phyloP scores from a whole-genome alignment of 1,139 yeast species.

The Diutina ranongensis region DNA sequence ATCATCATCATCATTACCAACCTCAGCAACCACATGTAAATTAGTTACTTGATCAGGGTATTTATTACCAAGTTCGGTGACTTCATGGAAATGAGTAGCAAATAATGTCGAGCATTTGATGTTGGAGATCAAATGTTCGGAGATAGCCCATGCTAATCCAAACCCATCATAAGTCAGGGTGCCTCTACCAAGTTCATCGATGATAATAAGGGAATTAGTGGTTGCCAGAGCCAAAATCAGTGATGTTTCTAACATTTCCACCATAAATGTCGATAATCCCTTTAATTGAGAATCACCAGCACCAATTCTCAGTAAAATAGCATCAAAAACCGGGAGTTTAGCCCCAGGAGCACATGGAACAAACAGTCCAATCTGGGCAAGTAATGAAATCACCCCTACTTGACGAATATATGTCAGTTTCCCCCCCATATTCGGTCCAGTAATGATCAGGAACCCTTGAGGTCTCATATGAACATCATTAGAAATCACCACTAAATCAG shows the following conservation, averaged over 20 bases:
- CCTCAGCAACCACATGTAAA: conserved; percentile 89
- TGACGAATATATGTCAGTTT: conserved; percentile 92
- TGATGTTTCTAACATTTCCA: conserved; percentile 94
- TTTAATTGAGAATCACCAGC: conserved; percentile 96
- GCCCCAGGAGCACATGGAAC: conserved; percentile 51
- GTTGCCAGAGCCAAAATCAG: conserved; percentile 84
- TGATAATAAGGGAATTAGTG: conserved; percentile 70
- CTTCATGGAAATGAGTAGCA: conserved; percentile 96
- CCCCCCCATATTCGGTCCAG: conserved; percentile 99
- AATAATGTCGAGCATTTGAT: conserved; percentile 73
- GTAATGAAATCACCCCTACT: conserved; percentile 74
- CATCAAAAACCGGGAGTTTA: conserved; percentile 75
- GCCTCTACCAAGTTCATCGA: conserved; percentile 94
- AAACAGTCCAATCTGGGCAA: conserved; percentile 91
- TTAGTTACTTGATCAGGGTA: conserved; percentile 53
- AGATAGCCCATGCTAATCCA: conserved; percentile 94
- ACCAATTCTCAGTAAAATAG: conserved; percentile 92
- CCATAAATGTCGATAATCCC: conserved; percentile 96
- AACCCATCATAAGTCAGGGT: conserved; percentile 96
- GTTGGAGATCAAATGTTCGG: conserved; percentile 66
- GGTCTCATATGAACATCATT: conserved; percentile 54
- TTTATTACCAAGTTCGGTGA: conserved; percentile 63
- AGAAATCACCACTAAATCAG: conserved; percentile 75
- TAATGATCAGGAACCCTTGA: conserved; percentile 55
- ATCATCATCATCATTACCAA: conserved; percentile 48